phyloP scores from a whole-genome alignment of 164 flowering plant species.

The Malania oleifera region DNA sequence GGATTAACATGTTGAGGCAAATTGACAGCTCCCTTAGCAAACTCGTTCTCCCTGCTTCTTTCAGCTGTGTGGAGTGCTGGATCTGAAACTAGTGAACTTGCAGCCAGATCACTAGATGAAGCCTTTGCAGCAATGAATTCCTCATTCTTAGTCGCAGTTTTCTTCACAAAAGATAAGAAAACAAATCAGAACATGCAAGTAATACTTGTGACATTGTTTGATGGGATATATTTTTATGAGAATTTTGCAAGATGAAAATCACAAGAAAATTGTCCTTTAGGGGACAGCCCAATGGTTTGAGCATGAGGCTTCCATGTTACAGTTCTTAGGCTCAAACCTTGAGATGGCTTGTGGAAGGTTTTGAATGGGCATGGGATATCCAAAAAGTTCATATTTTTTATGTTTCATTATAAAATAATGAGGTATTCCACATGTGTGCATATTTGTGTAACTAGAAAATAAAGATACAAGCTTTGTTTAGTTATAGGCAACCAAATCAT shows the following conservation, averaged over 20 bases:
- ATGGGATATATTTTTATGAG: background rate
- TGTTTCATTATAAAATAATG: too few species aligned
- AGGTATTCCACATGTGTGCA: too few species aligned
- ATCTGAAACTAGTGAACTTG: conserved; percentile 16
- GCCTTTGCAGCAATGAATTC: conserved; percentile 25
- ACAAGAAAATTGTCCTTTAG: background rate
- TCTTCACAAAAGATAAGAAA: conserved; percentile 22
- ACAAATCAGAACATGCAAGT: background rate
- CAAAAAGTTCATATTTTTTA: too few species aligned
- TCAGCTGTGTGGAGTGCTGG: conserved; percentile 1
- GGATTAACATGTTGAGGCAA: conserved; percentile 9
- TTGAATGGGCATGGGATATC: too few species aligned
- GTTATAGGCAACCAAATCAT: too few species aligned
- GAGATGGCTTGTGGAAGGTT: too few species aligned
- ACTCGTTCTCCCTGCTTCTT: conserved; percentile 9
- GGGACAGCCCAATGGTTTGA: too few species aligned
- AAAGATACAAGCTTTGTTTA: too few species aligned
- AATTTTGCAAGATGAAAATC: background rate
- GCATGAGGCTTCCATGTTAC: too few species aligned
- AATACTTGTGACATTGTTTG: background rate
- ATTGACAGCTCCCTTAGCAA: conserved; percentile 6
- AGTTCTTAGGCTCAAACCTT: too few species aligned
- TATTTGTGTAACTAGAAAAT: too few species aligned
- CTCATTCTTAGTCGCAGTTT: conserved; percentile 28
- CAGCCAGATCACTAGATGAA: conserved; percentile 19